Base-by-base conservation (phyloP, 441 rosid genomes). In the Sinapis alba region DNA sequence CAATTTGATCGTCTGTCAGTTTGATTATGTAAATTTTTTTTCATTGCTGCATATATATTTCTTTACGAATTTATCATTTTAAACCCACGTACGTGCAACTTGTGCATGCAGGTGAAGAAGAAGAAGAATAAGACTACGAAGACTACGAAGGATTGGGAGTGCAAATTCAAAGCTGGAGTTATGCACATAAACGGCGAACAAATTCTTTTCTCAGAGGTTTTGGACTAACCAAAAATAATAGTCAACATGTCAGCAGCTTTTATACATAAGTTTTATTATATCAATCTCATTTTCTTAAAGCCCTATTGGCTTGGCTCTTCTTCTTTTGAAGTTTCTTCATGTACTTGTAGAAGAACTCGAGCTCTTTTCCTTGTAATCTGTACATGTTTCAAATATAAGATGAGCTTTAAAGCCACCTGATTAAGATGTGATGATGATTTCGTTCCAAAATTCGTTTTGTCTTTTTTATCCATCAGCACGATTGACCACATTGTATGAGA, bases 61-160 rank as follows among this genome's bases (percentile, higher is more conserved):
- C 13, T 30, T 23, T 1, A 23, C 24, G 24, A 23, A 5, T 26
- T 4, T 6, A 5, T 12, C n/a, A 0, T 62, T 34, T 8, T 10
- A 1, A 34, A 28, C 32, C 41, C 9, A n/a, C n/a, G n/a, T 2
- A 34, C 10, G 3, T 43, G 27, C 2, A 34, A 12, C 4, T 62
- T 8, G 20, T 54, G 76, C 70, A 73, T 54, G 76, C 70, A 73
- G 71, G 77, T 67, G 62, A 74, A 28, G 72, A 71, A 65, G 19
- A 7, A 1, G 16, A 67, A 74, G 62, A 60, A 16, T 19, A 67
- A 8, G 24, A 38, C 3, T 2, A 12, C n/a, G n/a, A n/a, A n/a
- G n/a, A n/a, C n/a, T n/a, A n/a, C n/a, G 4, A 5, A 38, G 9
- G 6, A 38, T 11, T 60, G 78, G 68, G 38, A 74, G 0, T 59